Conservation (phyloP, 495 filamentous ascomycete species). For the Stereocaulon alpinum region DNA sequence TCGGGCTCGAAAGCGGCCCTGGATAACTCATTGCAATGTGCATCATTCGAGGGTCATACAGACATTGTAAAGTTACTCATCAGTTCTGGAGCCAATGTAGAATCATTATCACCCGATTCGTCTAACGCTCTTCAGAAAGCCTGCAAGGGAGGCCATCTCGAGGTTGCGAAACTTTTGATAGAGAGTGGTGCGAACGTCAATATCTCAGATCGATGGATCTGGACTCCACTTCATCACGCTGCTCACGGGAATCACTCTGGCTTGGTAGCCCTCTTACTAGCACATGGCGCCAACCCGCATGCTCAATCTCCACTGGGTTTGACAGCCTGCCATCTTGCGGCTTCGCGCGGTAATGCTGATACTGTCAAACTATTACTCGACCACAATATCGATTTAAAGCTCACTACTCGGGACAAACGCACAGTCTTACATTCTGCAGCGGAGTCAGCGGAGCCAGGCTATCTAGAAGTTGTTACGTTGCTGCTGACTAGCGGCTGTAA, state of each 20-base stretch:
- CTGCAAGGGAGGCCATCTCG: conserved; percentile 3
- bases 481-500: too few relatives aligned
- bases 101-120: background rate
- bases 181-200: background rate
- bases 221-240: conserved; percentile 5
- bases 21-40: background rate
- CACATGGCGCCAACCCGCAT: conserved; percentile 9
- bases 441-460: too few relatives aligned
- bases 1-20: background rate
- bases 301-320: conserved; percentile 10
- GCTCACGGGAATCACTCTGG: conserved; percentile 8
- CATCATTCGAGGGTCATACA: background rate
- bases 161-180: background rate
- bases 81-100: background rate
- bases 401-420: background rate
- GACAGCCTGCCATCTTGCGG: conserved; percentile 15
- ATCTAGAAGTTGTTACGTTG: too few relatives aligned
- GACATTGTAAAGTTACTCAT: background rate
- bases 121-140: conserved; percentile 1
- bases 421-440: background rate
- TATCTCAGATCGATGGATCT: conserved; percentile 2
- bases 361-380: background rate
- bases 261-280: conserved; percentile 15
- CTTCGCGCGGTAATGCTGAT: background rate
- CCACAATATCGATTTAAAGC: background rate